Conservation (phyloP, 176 grass and related monocot species). For the Cenchrus americanus region DNA sequence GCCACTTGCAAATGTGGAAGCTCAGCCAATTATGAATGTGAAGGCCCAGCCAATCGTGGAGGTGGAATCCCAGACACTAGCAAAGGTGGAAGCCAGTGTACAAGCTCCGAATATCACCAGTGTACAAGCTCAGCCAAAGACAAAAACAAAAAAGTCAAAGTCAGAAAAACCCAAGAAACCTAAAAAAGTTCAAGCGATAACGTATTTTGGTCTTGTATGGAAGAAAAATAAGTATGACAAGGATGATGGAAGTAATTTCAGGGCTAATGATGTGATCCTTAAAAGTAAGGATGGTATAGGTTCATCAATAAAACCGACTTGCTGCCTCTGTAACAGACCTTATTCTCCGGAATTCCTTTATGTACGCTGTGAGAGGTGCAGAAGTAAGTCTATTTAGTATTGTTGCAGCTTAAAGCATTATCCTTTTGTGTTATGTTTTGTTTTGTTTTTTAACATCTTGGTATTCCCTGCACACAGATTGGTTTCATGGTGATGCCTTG, state of each 20-base stretch:
- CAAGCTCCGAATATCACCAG: conserved; percentile 33
- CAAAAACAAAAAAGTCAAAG: conserved; percentile 48
- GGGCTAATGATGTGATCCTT: conserved; percentile 73
- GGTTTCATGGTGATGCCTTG: conserved; percentile 95
- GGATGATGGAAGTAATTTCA: conserved; percentile 60
- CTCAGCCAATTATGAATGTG: background rate
- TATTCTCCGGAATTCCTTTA: conserved; percentile 74
- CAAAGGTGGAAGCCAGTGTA: conserved; percentile 27
- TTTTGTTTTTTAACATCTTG: conserved; percentile 21
- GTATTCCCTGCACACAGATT: conserved; percentile 60
- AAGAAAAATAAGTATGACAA: conserved; percentile 60
- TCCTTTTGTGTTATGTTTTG: conserved; percentile 32
- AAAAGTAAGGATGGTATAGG: conserved; percentile 68
- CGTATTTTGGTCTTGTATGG: conserved; percentile 85
- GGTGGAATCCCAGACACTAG: conserved; percentile 18
- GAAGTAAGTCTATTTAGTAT: conserved; percentile 55
- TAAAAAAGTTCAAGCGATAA: conserved; percentile 53
- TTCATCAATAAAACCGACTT: conserved; percentile 55
- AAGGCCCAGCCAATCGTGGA: conserved; percentile 15
- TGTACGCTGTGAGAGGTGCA: conserved; percentile 82
- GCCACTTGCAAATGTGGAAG: conserved; percentile 18
- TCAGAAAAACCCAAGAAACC: conserved; percentile 51
- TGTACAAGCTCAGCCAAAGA: conserved; percentile 42
- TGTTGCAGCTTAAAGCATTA: conserved; percentile 33
- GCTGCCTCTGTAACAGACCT: conserved; percentile 72